A percentile compares a stretch with the other conserved stretches of the same genome.
These are phyloP conservation scores for Dispira parvispora DNA, from an alignment of 192 early-diverging fungal species.

Conservation along the genomic window DNA sequence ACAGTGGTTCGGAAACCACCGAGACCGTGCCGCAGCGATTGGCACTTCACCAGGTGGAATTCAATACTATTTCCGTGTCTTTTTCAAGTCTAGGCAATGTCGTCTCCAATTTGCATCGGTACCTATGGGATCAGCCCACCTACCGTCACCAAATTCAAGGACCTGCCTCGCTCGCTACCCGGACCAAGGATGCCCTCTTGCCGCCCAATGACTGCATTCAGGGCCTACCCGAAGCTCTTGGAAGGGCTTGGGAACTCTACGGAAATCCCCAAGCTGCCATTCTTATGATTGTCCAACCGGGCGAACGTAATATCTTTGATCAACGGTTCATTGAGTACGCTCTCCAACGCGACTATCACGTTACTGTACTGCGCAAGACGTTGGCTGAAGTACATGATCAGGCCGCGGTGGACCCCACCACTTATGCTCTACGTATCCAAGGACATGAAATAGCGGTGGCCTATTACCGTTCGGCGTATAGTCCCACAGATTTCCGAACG, in stretches of 20 bases:
- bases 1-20: slow-evolving; percentile 16
- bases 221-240: not conserved
- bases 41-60: slow-evolving; percentile 83
- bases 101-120: slow-evolving; percentile 65
- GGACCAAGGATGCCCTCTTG: not conserved
- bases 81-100: slow-evolving; percentile 69
- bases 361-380: slow-evolving; percentile 6
- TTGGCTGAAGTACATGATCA: slow-evolving; percentile 45
- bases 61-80: slow-evolving; percentile 90
- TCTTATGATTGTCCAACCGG: slow-evolving; percentile 79
- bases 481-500: slow-evolving; percentile 69
- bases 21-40: slow-evolving; percentile 15
- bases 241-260: slow-evolving; percentile 34
- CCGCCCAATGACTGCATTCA: not conserved
- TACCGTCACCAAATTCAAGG: slow-evolving; percentile 16
- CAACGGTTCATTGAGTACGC: slow-evolving; percentile 75
- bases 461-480: slow-evolving; percentile 85
- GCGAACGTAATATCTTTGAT: slow-evolving; percentile 87
- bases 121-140: slow-evolving; percentile 25
- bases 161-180: not conserved
- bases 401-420: slow-evolving; percentile 36
- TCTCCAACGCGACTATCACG: slow-evolving; percentile 18
- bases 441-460: slow-evolving; percentile 63
- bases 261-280: slow-evolving; percentile 42
- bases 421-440: slow-evolving; percentile 39